Percentiles rank a stretch among this genome's conserved stretches.
Evolutionary conservation across 2,329 filamentous ascomycete genomes (phyloP).

Genomic region (Nannizziopsis arthrosporioides): DNA sequence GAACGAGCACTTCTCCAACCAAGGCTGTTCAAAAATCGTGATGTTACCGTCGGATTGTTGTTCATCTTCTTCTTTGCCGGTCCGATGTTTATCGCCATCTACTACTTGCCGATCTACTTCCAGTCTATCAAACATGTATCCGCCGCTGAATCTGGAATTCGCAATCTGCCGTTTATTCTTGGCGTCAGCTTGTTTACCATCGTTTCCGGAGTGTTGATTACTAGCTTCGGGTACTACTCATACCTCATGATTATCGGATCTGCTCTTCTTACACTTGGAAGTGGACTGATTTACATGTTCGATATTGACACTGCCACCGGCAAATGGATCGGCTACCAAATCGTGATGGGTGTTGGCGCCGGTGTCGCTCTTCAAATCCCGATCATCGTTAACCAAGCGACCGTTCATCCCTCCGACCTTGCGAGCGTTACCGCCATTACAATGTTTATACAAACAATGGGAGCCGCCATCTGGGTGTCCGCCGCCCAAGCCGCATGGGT

Average conservation of each 20-base stretch:
- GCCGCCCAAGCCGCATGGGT: slow-evolving; percentile 17
- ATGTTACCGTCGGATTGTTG: slow-evolving; percentile 2
- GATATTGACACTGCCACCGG: slow-evolving; percentile 16
- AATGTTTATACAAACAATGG: slow-evolving; percentile 18
- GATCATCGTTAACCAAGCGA: slow-evolving; percentile 17
- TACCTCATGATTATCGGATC: slow-evolving; percentile 18
- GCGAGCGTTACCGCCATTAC: slow-evolving; percentile 18
- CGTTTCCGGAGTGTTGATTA: slow-evolving; percentile 13
- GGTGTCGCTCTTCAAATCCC: slow-evolving; percentile 19
- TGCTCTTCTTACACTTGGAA: slow-evolving; percentile 20
- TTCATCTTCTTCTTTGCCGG: slow-evolving; percentile 12
- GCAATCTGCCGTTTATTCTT: slow-evolving; percentile 30
- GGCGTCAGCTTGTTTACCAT: slow-evolving; percentile 19
- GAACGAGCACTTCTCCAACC: slow-evolving; percentile 22
- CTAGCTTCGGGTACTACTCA: slow-evolving; percentile 17
- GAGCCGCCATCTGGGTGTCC: slow-evolving; percentile 19
- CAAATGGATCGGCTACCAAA: slow-evolving; percentile 22
- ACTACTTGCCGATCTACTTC: slow-evolving; percentile 29
- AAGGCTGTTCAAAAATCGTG: slow-evolving; percentile 17
- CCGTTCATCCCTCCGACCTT: slow-evolving; percentile 14
- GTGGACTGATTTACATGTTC: slow-evolving; percentile 24
- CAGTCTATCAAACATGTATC: slow-evolving; percentile 34
- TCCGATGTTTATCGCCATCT: slow-evolving; percentile 12
- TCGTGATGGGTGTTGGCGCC: slow-evolving; percentile 19
- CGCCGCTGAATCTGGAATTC: slow-evolving; percentile 27